Percentiles rank a stretch among this genome's conserved stretches.
Evolutionary conservation across 2,329 filamentous ascomycete species (phyloP).

Genomic region (Fusarium stilboides): DNA sequence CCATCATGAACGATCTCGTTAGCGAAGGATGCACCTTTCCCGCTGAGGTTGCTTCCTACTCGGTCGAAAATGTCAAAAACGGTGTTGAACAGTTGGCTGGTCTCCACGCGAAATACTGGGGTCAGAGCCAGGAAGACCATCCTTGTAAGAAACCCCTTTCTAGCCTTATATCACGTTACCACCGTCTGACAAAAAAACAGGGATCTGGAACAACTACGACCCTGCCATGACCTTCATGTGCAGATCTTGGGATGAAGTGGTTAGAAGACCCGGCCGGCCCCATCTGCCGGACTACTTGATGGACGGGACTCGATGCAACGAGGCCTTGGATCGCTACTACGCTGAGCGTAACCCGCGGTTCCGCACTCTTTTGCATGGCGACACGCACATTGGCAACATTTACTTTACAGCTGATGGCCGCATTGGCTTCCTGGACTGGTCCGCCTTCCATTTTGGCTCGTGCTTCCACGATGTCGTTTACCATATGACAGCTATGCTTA

Average conservation of each 20-base stretch:
- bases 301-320: slow-evolving; percentile 54
- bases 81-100: slow-evolving; percentile 59
- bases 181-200: slow-evolving; percentile 15
- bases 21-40: slow-evolving; percentile 54
- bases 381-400: slow-evolving; percentile 62
- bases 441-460: slow-evolving; percentile 58
- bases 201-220: slow-evolving; percentile 57
- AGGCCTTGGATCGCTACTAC: slow-evolving; percentile 57
- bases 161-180: background rate
- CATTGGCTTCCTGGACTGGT: slow-evolving; percentile 61
- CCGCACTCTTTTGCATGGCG: slow-evolving; percentile 60
- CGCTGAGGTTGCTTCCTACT: slow-evolving; percentile 51
- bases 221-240: slow-evolving; percentile 55
- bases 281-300: slow-evolving; percentile 57
- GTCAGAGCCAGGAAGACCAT: slow-evolving; percentile 50
- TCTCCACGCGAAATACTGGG: slow-evolving; percentile 58
- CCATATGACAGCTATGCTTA: slow-evolving; percentile 57
- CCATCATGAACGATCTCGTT: slow-evolving; percentile 56
- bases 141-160: slow-evolving; percentile 37
- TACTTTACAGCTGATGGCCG: slow-evolving; percentile 56
- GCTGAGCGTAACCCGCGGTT: slow-evolving; percentile 56
- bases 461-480: slow-evolving; percentile 62
- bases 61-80: slow-evolving; percentile 53
- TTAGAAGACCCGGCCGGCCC: slow-evolving; percentile 51
- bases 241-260: slow-evolving; percentile 49